Base-by-base conservation (phyloP, 106 monocot species). In the Dioscorea dumetorum region DNA sequence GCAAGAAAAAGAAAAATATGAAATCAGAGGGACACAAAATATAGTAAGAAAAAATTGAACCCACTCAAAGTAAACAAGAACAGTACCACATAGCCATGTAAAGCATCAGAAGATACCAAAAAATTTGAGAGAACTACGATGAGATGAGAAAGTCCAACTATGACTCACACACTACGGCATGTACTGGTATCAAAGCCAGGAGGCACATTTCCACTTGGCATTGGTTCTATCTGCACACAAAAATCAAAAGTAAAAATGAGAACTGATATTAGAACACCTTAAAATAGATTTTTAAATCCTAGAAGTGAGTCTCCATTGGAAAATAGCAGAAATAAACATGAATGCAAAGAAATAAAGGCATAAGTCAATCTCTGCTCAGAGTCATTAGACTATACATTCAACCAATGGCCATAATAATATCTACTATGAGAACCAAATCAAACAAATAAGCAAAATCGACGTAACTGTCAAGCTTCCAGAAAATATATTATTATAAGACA, bases 121-220 rank as follows among this genome's bases (percentile, higher is more conserved):
- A 68, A 69, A 65, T 61, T 35, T 65, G 49, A 62, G 66, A 67
- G 28, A 80, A 81, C 76, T 41, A 41, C 6, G 6, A 41, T 41
- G 41, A 41, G 41, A 41, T 41, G 41, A 41, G 41, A 5, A 77
- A 41, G 60, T 59, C 75, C 72, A 63, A 71, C 57, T 66, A 67
- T 83, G 75, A 95, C 94, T 91, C 88, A 95, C 91, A 95, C 91
- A 86, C 91, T 95, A 83, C 95, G 95, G 81, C 95, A 91, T 81
- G 91, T 81, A 82, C 77, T 86, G 58, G 91, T 63, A 91, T 95
- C 95, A 95, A 91, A 91, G 9, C 88, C 88, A 78, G 95, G 91
- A 80, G 91, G 91, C 64, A 88, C 84, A 82, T 95, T 95, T 81
- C 95, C 91, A 78, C 95, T 91, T 76, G 85, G 85, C 33, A 91